Evolutionary conservation across 495 filamentous ascomycete genomes (phyloP), one percentile per base, ranked within the genome.

Genomic region (Parmelia sp.): DNA sequence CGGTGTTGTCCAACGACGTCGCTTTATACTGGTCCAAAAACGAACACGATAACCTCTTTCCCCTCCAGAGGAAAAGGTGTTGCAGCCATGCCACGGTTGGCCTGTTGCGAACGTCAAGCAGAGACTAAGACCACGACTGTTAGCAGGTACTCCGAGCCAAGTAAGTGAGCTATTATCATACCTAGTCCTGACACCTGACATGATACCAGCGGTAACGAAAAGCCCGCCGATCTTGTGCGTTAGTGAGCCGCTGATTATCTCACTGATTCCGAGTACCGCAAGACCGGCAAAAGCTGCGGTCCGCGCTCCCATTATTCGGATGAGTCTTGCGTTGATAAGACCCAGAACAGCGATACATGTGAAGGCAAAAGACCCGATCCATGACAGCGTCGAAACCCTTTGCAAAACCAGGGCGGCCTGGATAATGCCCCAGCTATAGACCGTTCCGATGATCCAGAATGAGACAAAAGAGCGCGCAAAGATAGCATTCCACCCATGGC

Each of bases 361-460:
- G 19, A 77, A 69, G 37, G 72, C 74, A 7, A 85, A 69, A 6
- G 81, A 81, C 0, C 84, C 84, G 6, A 86, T 82, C 63, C 85
- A 86, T 1, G 82, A 78, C 33, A 87, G 67, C 0, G 81, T 75
- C 1, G 74, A 75, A 0, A 21, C 35, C 1, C 61, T 19, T 7
- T 76, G 68, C 40, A 80, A 67, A 8, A 84, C 77, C 8, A 86
- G 74, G 0, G 78, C 83, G 0, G 77, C 76, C 67, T 86, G 84
- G 42, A 86, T 72, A 1, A 87, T 73, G 19, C 84, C 84, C 84
- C 84, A 87, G 60, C 74, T 76, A 64, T 82, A 82, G 14, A 75
- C 77, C 0, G 74, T 78, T 25, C 83, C 83, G 37, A 80, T 75
- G 49, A 80, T 76, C 82, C 80, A 84, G 74, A 80, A 87, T 4